phyloP scores from a whole-genome alignment of 2,329 filamentous ascomycete genomes.

The Tolypocladium tropicale region DNA sequence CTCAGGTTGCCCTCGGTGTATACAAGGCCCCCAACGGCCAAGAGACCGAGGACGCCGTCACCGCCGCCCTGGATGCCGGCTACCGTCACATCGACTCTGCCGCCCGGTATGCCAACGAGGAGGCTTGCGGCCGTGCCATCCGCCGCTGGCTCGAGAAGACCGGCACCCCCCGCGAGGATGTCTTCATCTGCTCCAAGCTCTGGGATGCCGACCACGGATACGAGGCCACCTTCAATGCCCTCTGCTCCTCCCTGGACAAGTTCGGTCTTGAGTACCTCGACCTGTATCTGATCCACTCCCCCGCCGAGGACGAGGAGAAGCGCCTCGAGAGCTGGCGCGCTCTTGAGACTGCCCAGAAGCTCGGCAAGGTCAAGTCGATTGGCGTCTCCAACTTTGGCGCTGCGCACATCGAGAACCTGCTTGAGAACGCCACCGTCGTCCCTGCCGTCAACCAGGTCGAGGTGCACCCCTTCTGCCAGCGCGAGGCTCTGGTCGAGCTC shows the following conservation, averaged over 20 bases:
- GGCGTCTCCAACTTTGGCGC: constrained; percentile 75
- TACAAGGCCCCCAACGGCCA: constrained; percentile 36
- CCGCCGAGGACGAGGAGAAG: constrained; percentile 57
- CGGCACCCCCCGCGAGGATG: constrained; percentile 52
- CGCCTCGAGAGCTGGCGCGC: constrained; percentile 67
- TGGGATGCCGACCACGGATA: constrained; percentile 45
- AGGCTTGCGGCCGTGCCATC: constrained; percentile 61
- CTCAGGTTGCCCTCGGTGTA: constrained; percentile 37
- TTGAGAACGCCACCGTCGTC: constrained; percentile 44
- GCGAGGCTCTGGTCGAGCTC: constrained; percentile 45
- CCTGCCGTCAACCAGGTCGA: constrained; percentile 74
- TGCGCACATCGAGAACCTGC: constrained; percentile 44
- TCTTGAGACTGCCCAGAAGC: constrained; percentile 52
- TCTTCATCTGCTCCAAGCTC: constrained; percentile 57
- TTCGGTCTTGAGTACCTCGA: constrained; percentile 63
- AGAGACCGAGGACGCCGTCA: constrained; percentile 52
- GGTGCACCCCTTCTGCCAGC: constrained; percentile 64
- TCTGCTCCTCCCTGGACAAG: constrained; percentile 55
- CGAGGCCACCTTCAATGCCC: constrained; percentile 43
- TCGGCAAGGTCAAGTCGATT: constrained; percentile 57
- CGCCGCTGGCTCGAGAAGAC: constrained; percentile 56
- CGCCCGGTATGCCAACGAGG: constrained; percentile 53
- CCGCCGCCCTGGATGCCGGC: constrained; percentile 46
- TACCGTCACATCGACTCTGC: constrained; percentile 46
- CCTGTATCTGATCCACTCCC: constrained; percentile 55